These are phyloP conservation scores for Aspergillus hiratsukae DNA, from an alignment of 2,329 filamentous ascomycete genomes.

Conservation along the genomic window DNA sequence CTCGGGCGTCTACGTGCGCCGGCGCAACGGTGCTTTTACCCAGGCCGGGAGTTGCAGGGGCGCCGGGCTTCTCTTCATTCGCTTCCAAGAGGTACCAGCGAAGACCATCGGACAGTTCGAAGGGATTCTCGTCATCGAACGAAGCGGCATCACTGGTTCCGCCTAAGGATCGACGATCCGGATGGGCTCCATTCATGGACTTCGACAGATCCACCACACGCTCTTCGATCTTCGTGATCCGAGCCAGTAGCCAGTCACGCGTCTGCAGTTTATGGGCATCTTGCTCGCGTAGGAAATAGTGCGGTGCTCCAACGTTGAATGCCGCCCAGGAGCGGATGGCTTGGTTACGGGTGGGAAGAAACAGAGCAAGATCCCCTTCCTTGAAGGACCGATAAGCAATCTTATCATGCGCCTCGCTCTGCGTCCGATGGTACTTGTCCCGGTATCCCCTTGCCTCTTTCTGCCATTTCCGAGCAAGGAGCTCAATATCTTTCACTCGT, in stretches of 20 bases:
- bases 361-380: conserved; percentile 89
- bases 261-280: conserved; percentile 78
- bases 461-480: conserved; percentile 88
- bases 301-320: conserved; percentile 95
- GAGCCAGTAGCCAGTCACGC: conserved; percentile 93
- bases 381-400: conserved; percentile 96
- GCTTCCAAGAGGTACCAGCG: conserved; percentile 97
- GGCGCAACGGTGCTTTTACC: conserved; percentile 88
- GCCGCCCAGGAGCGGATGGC: conserved; percentile 94
- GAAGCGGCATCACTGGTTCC: conserved; percentile 54
- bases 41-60: conserved; percentile 85
- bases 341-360: conserved; percentile 91
- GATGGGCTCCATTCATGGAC: conserved; percentile 56
- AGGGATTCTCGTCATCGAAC: conserved; percentile 88
- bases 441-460: conserved; percentile 82
- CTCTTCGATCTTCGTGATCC: conserved; percentile 87
- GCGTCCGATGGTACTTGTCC: conserved; percentile 74
- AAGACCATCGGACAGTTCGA: conserved; percentile 89
- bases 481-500: conserved; percentile 87
- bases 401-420: conserved; percentile 88
- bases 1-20: conserved; percentile 80
- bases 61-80: conserved; percentile 83
- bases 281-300: conserved; percentile 93
- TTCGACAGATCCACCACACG: conserved; percentile 88
- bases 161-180: conserved; percentile 48